Base-by-base conservation (phyloP, 1,284 basidiomycete species). In the Tremellales sp. region DNA sequence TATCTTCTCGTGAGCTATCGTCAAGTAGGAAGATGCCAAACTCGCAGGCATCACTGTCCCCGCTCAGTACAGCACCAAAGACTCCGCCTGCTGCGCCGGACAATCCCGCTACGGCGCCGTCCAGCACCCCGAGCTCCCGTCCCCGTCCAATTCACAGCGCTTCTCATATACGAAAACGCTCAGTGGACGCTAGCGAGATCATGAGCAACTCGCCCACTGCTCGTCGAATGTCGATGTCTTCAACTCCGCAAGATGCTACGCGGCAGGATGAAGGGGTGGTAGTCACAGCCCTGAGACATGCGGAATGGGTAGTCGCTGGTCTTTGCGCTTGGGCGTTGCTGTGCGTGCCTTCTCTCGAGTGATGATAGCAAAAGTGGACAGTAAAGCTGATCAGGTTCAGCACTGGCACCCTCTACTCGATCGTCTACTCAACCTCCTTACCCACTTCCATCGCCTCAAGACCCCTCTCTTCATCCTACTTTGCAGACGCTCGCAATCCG, bases 401-500 rank as follows among this genome's bases (percentile, higher is more conserved):
- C 22, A 46, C 52, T 46, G 70, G 65, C n/a, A 68, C 61, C 22
- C 44, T 61, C 41, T 56, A 67, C 65, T 85, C 86, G 4, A 67
- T 83, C 42, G 65, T 86, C 61, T 80, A 2, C 82, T 87, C 64
- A 82, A 65, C 64, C 11, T 60, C 66, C 3, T 49, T n/a, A 83
- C 87, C 68, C 83, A 70, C 65, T 7, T 66, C 66, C 13, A 41
- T 51, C n/a, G 51, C 63, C 43, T 49, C 79, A 25, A 33, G 53
- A 12, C 57, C 57, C 8, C 36, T 50, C 25, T 57, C 65, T 15
- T 37, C 53, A 1, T 55, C 87, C 61, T 86, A 85, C 72, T 90
- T 90, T 65, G 89, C 91, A 4, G 81, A 80, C 57, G 91, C 94
- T 71, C 75, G 79, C 52, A 97, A 96, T 68, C 51, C 81, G 3